A percentile compares a stretch with the other conserved stretches of the same genome.
These are phyloP conservation scores for Collybiopsis luxurians DNA, from an alignment of 768 basidiomycete species.

Conservation along the genomic window DNA sequence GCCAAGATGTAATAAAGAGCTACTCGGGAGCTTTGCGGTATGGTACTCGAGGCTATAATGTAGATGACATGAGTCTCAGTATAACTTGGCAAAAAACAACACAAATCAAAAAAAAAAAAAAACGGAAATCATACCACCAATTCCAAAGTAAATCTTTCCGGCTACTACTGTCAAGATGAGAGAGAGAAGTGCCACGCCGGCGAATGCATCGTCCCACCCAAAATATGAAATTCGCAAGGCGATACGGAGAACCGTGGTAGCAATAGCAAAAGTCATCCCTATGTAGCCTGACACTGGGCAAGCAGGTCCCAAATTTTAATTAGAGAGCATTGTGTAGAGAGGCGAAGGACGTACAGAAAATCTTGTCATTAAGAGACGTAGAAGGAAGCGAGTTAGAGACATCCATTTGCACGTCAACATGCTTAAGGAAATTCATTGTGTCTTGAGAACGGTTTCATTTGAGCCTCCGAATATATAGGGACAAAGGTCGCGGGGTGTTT, in stretches of 20 bases:
- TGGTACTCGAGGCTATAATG: neutral
- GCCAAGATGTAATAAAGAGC: conserved; percentile 3
- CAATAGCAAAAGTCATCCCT: neutral
- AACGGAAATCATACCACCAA: neutral
- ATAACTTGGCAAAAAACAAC: neutral
- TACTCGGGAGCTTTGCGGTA: conserved; percentile 1
- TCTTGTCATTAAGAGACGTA: too few species aligned
- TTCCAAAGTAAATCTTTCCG: neutral
- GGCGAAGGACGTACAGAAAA: too few species aligned
- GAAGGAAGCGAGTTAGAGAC: too few species aligned
- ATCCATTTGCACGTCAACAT: too few species aligned
- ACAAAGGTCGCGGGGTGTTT: too few species aligned
- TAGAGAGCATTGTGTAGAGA: too few species aligned
- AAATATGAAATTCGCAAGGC: neutral
- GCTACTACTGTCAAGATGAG: neutral
- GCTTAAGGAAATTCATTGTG: too few species aligned
- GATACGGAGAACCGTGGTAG: neutral
- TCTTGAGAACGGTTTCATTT: too few species aligned
- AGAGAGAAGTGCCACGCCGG: neutral
- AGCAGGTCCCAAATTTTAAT: neutral
- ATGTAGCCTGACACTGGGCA: neutral
- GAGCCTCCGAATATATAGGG: too few species aligned
- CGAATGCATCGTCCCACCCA: conserved; percentile 3
- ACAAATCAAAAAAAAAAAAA: neutral
- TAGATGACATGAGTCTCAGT: neutral